These are phyloP conservation scores for Geotrichum bryndzae DNA, from an alignment of 1,139 yeast species.

Conservation along the genomic window DNA sequence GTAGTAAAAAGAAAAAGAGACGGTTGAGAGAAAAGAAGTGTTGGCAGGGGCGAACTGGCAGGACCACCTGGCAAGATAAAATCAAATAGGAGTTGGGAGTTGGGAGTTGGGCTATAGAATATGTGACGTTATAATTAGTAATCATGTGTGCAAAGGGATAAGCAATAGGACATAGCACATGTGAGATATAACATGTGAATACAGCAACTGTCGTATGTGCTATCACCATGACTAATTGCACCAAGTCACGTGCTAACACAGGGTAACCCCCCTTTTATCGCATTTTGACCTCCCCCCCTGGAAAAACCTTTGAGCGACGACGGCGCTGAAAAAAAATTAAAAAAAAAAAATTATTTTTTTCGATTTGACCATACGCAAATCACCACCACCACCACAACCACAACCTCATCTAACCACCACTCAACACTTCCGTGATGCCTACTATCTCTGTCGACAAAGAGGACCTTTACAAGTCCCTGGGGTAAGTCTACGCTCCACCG, in stretches of 20 bases:
- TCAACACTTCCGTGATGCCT: conserved; percentile 56
- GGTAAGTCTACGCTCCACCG: conserved; percentile 5
- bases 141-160: too few species aligned
- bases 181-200: not conserved
- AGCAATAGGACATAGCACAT: not conserved
- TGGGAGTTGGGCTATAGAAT: too few species aligned
- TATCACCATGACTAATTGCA: too few species aligned
- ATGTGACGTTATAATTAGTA: too few species aligned
- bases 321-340: not conserved
- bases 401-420: not conserved
- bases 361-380: not conserved
- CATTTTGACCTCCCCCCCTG: too few species aligned
- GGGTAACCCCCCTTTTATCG: too few species aligned
- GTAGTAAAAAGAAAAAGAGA: too few species aligned
- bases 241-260: too few species aligned
- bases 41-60: not conserved
- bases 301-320: not conserved
- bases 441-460: conserved; percentile 92
- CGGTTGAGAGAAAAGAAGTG: not conserved
- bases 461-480: conserved; percentile 79
- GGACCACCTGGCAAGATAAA: not conserved
- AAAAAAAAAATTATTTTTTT: not conserved
- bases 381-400: not conserved
- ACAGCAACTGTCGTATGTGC: too few species aligned
- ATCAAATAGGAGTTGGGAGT: too few species aligned